Percentiles rank a stretch among this genome's conserved stretches.
phyloP scores from a whole-genome alignment of 2,329 filamentous ascomycete genomes.

The Neopestalotiopsis sp. region DNA sequence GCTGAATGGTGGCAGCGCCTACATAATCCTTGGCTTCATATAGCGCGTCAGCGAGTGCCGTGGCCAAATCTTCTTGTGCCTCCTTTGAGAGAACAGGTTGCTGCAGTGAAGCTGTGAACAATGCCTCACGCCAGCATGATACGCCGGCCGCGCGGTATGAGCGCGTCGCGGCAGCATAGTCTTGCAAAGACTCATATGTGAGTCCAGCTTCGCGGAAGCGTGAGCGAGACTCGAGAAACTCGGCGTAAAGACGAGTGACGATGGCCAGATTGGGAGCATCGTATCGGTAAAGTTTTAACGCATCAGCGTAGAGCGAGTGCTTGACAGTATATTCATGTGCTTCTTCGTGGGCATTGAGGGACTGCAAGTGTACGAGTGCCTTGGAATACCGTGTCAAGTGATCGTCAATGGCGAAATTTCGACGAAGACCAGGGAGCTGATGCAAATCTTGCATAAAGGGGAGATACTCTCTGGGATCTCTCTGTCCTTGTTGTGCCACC shows the following conservation, averaged over 20 bases:
- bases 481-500: slow-evolving; percentile 94
- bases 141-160: slow-evolving; percentile 83
- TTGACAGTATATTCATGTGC: slow-evolving; percentile 78
- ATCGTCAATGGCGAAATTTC: slow-evolving; percentile 86
- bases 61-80: slow-evolving; percentile 72
- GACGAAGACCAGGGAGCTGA: slow-evolving; percentile 70
- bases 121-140: slow-evolving; percentile 84
- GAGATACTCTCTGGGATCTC: slow-evolving; percentile 92
- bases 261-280: slow-evolving; percentile 68
- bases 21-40: slow-evolving; percentile 84
- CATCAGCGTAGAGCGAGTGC: slow-evolving; percentile 78
- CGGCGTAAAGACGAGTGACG: slow-evolving; percentile 80
- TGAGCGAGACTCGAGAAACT: slow-evolving; percentile 75
- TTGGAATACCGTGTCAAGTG: slow-evolving; percentile 78
- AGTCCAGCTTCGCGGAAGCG: slow-evolving; percentile 86
- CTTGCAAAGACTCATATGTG: slow-evolving; percentile 83
- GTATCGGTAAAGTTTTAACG: slow-evolving; percentile 84
- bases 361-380: slow-evolving; percentile 77
- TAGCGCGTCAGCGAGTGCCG: slow-evolving; percentile 76
- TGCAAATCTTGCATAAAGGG: slow-evolving; percentile 92
- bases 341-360: slow-evolving; percentile 77
- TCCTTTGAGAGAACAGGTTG: slow-evolving; percentile 61
- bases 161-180: slow-evolving; percentile 76
- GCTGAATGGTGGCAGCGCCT: slow-evolving; percentile 78
- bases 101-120: slow-evolving; percentile 77